These are phyloP conservation scores for Ogataea paradorogensis DNA, from an alignment of 805 yeast species.

Conservation along the genomic window DNA sequence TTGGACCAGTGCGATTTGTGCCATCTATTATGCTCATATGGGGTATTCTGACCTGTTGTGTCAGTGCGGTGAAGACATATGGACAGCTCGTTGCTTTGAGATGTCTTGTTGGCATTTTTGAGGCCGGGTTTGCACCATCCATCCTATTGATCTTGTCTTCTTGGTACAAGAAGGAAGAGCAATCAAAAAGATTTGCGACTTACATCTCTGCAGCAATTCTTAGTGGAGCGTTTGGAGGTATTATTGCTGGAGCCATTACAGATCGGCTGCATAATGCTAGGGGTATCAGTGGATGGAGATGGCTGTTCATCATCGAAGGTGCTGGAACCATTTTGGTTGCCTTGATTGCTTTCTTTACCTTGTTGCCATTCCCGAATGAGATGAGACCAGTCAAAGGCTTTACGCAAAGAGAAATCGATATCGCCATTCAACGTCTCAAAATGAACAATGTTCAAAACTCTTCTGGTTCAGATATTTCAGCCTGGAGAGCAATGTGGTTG, in stretches of 20 bases:
- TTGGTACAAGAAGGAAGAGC: slow-evolving; percentile 38
- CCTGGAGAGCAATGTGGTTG: slow-evolving; percentile 14
- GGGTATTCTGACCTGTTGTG: slow-evolving; percentile 38
- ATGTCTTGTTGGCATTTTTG: slow-evolving; percentile 39
- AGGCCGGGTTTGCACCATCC: slow-evolving; percentile 45
- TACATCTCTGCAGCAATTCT: slow-evolving; percentile 41
- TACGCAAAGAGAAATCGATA: slow-evolving; percentile 10
- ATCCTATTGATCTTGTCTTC: slow-evolving; percentile 36
- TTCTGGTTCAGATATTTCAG: slow-evolving; percentile 8
- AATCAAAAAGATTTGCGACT: slow-evolving; percentile 20
- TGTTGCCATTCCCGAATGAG: slow-evolving; percentile 22
- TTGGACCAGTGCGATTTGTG: slow-evolving; percentile 39
- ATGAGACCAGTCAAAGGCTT: slow-evolving; percentile 14
- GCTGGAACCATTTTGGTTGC: slow-evolving; percentile 37
- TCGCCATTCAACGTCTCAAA: slow-evolving; percentile 8
- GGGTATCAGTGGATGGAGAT: slow-evolving; percentile 48
- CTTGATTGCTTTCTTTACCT: slow-evolving; percentile 14
- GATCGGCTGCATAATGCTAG: slow-evolving; percentile 43
- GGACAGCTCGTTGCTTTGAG: slow-evolving; percentile 29
- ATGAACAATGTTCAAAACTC: slow-evolving; percentile 13
- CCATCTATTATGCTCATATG: slow-evolving; percentile 35
- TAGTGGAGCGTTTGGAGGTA: slow-evolving; percentile 35
- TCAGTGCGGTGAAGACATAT: slow-evolving; percentile 32
- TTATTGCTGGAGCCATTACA: slow-evolving; percentile 43
- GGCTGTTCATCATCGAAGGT: slow-evolving; percentile 53